These are phyloP conservation scores for Trypanosoma scelopori DNA, from an alignment of 208 protist species.

Conservation along the genomic window DNA sequence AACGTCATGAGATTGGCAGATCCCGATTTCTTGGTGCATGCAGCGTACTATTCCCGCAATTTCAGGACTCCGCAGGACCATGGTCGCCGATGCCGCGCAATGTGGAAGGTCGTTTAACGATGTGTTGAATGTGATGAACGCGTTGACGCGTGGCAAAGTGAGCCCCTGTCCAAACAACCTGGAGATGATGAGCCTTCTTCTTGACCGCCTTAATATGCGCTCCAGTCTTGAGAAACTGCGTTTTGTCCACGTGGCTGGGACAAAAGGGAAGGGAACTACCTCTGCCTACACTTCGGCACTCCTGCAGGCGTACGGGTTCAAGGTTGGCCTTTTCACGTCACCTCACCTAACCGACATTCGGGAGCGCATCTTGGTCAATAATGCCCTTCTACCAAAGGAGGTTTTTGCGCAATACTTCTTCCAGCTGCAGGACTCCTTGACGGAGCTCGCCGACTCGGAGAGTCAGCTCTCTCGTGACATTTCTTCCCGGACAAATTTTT, in stretches of 20 bases:
- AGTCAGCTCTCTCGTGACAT: slow-evolving; percentile 58
- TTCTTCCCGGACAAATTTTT: slow-evolving; percentile 58
- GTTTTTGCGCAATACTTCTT: slow-evolving; percentile 82
- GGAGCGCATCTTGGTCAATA: slow-evolving; percentile 85
- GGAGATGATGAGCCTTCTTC: slow-evolving; percentile 67
- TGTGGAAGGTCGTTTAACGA: slow-evolving; percentile 63
- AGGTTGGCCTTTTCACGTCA: slow-evolving; percentile 91
- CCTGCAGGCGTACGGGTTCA: slow-evolving; percentile 78
- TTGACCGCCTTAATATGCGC: slow-evolving; percentile 90
- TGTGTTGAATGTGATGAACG: slow-evolving; percentile 49
- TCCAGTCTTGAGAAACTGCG: slow-evolving; percentile 92
- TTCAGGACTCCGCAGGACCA: background rate
- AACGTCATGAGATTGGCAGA: too few species aligned
- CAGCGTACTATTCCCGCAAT: background rate
- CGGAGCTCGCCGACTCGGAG: slow-evolving; percentile 48
- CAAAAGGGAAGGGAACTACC: slow-evolving; percentile 93
- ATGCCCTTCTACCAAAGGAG: slow-evolving; percentile 54
- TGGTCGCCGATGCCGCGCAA: background rate
- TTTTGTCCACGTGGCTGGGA: slow-evolving; percentile 92
- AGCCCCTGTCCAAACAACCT: slow-evolving; percentile 83
- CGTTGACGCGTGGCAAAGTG: slow-evolving; percentile 41
- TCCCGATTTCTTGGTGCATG: too few species aligned
- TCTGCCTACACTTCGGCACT: slow-evolving; percentile 77
- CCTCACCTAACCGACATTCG: slow-evolving; percentile 87
- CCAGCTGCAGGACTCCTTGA: slow-evolving; percentile 55